These are phyloP conservation scores for Paramyrothecium sp. DNA, from an alignment of 2,329 filamentous ascomycete genomes.

Conservation along the genomic window DNA sequence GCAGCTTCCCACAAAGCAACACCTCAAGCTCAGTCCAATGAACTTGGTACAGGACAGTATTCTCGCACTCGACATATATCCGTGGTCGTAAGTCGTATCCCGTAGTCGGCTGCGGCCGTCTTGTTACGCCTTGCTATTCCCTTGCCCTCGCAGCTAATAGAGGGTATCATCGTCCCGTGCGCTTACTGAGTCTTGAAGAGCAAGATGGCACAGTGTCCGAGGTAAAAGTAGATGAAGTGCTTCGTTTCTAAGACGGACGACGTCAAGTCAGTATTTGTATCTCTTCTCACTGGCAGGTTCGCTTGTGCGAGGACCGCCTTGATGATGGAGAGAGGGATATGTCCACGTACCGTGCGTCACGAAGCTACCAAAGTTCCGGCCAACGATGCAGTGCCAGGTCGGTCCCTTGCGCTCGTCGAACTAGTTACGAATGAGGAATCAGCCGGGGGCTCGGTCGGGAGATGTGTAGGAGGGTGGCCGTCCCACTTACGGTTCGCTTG, in stretches of 20 bases:
- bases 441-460: conserved; percentile 10
- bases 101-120: not conserved
- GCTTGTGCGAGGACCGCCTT: too few species aligned
- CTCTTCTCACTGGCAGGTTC: too few species aligned
- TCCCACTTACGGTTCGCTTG: conserved; percentile 73
- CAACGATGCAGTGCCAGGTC: conserved; percentile 99
- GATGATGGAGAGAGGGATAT: not conserved
- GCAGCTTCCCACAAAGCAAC: not conserved
- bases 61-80: not conserved
- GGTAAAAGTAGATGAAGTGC: conserved; percentile 99
- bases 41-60: not conserved
- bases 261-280: too few species aligned
- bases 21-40: not conserved
- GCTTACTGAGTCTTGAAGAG: conserved; percentile 96
- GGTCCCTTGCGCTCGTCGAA: conserved; percentile 96
- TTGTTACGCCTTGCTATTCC: not conserved
- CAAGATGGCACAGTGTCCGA: conserved; percentile 95
- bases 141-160: not conserved
- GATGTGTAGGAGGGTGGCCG: not conserved
- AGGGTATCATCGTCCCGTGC: not conserved
- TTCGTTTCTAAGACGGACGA: conserved; percentile 72
- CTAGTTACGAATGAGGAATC: conserved; percentile 42
- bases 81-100: not conserved
- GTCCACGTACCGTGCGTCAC: conserved; percentile 82
- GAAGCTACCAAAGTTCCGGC: conserved; percentile 97